Evolutionary conservation across 176 grass and related monocot species (phyloP).

Genomic region (Carex pumila): DNA sequence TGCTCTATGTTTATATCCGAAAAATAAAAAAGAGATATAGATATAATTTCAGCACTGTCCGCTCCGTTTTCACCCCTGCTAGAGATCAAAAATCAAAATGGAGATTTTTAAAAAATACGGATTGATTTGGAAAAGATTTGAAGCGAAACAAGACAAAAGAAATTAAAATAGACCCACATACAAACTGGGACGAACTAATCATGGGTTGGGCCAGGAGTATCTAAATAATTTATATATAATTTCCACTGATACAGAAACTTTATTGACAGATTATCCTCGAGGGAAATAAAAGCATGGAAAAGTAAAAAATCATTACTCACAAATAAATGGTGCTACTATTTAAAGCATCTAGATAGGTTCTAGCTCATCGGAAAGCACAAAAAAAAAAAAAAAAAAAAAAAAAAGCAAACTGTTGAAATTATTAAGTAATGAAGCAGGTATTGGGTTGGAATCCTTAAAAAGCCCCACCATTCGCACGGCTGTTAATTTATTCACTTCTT

Average conservation of each 20-base stretch:
- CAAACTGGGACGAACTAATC: no score
- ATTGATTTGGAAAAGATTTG: no score
- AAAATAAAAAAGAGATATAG: no score
- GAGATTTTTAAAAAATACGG: no score
- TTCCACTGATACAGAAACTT: neutral
- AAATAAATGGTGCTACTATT: neutral
- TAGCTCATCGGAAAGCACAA: neutral
- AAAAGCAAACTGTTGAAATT: constrained; percentile 1
- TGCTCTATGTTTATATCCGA: no score
- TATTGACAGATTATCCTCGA: neutral
- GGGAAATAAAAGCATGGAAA: neutral
- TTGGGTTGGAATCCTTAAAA: constrained; percentile 28
- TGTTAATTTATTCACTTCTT: constrained; percentile 1
- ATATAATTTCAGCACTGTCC: no score
- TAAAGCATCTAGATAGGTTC: constrained; percentile 16
- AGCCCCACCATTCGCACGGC: constrained; percentile 14
- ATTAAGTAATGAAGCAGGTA: constrained; percentile 8
- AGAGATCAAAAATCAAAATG: no score
- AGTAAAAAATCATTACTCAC: neutral
- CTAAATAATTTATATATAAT: no score
- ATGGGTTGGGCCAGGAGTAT: no score
- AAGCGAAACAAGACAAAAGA: no score
- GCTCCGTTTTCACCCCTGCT: no score
- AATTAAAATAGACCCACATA: no score
- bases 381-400: constrained; percentile 9